Conservation (phyloP, 345 rosid genomes). For the Stellera chamaejasme region DNA sequence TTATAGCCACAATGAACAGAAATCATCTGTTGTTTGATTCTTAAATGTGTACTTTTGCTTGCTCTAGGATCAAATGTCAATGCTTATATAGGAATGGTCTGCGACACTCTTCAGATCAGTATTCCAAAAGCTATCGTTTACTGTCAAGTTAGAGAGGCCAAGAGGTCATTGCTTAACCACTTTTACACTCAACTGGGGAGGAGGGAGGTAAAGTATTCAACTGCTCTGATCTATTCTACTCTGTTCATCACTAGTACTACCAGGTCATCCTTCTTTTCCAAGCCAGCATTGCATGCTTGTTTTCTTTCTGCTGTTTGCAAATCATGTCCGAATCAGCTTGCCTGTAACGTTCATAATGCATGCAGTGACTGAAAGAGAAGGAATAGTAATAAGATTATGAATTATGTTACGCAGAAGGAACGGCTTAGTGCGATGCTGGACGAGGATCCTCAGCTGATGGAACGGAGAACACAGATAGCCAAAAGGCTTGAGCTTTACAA, state of each 20-base stretch:
- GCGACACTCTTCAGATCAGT: constrained; percentile 78
- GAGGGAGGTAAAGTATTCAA: constrained; percentile 60
- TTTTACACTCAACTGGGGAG: constrained; percentile 88
- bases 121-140: constrained; percentile 95
- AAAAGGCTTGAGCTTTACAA: constrained; percentile 45
- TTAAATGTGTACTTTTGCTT: constrained; percentile 8
- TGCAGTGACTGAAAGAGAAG: too few species aligned
- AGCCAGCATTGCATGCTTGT: too few species aligned
- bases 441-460: constrained; percentile 44
- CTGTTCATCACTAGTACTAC: too few species aligned
- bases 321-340: too few species aligned
- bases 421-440: constrained; percentile 21
- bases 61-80: constrained; percentile 82
- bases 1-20: too few species aligned
- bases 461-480: constrained; percentile 36
- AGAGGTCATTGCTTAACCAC: constrained; percentile 77
- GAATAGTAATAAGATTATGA: not conserved
- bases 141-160: constrained; percentile 95
- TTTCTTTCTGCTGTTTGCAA: too few species aligned
- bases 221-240: too few species aligned
- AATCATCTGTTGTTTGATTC: too few species aligned
- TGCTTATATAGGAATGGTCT: constrained; percentile 88
- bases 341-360: too few species aligned
- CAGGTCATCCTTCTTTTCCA: too few species aligned
- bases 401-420: too few species aligned